These are phyloP conservation scores for Nymphaea colorata DNA, from an alignment of 164 flowering plant genomes.

Conservation along the genomic window DNA sequence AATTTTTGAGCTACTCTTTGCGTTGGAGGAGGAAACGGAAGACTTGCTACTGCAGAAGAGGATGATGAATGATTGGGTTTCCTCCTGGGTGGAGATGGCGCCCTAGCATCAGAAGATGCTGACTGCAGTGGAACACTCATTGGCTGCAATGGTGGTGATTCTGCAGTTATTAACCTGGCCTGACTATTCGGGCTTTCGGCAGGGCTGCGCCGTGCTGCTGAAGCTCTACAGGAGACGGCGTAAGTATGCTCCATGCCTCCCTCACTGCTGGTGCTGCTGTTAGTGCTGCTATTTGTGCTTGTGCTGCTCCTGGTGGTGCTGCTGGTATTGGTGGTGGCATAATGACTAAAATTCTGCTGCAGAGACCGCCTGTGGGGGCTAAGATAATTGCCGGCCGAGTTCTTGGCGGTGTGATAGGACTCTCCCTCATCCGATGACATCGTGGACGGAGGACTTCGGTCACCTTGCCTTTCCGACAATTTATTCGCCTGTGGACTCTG, in stretches of 20 bases:
- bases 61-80: constrained; percentile 31
- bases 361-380: constrained; percentile 12
- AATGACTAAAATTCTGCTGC: neutral
- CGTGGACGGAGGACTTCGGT: constrained; percentile 19
- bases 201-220: constrained; percentile 67
- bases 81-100: constrained; percentile 16
- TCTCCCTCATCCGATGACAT: constrained; percentile 60
- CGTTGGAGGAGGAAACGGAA: constrained; percentile 10
- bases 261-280: neutral
- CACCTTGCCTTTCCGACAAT: neutral
- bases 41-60: constrained; percentile 24
- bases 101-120: constrained; percentile 14
- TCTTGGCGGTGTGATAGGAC: constrained; percentile 57
- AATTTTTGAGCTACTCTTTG: constrained; percentile 7
- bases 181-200: constrained; percentile 36
- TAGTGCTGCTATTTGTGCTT: neutral
- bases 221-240: constrained; percentile 56
- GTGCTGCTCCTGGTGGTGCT: neutral
- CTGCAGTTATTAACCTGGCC: constrained; percentile 22
- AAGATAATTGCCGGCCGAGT: constrained; percentile 39
- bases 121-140: constrained; percentile 11
- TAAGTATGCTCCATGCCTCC: constrained; percentile 5
- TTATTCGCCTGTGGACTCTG: neutral
- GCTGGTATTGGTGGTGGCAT: neutral
- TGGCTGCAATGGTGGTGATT: constrained; percentile 11